Base-by-base conservation (phyloP, 352 stramenopile species). In the Blastocystis sp. region DNA sequence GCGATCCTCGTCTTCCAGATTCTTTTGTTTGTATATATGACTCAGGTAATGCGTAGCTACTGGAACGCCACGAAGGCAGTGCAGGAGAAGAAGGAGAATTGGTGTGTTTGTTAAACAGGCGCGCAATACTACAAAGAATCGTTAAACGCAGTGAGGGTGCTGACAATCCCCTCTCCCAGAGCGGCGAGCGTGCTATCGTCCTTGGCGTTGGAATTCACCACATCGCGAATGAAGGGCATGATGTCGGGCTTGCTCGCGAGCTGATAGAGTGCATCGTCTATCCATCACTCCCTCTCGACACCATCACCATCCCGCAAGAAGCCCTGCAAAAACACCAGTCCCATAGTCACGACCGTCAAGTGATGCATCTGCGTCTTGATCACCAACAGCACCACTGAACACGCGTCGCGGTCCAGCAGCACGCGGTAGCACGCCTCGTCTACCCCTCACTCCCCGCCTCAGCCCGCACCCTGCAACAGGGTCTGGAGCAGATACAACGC, bases 1-100 rank as follows among this genome's bases (percentile, higher is more conserved):
- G 78, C 45, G 6, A 63, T 88, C 24, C 78, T 88, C 24, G 78
- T 88, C 11, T 65, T 88, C 68, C 78, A 88, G 68, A 88, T 88
- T 78, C 78, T 88, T 0, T 64, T 76, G 64, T 88, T 62, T 14
- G n/a, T 1, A 4, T 54, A 17, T 21, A 21, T 9, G 10, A 14
- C 6, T 68, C 10, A 24, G 4, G 59, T 84, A 42, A 69, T 45
- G 10, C 3, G 60, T 84, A 84, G 74, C 42, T 84, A 84, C 45
- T 84, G 74, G 74, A 84, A 69, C 21, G 60, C 57, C 21, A 84
- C 74, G 61, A 63, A 66, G n/a, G 57, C 17, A 9, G 24, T 69
- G 38, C 38, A 70, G 24, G 48, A 84, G 40, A 68, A 42, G 57
- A 84, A 84, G 54, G 11, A 70, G 17, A 52, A 65, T n/a, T 84